A percentile compares a stretch with the other conserved stretches of the same genome.
These are phyloP conservation scores for Linum lewisii DNA, from an alignment of 345 rosid genomes.

Conservation along the genomic window DNA sequence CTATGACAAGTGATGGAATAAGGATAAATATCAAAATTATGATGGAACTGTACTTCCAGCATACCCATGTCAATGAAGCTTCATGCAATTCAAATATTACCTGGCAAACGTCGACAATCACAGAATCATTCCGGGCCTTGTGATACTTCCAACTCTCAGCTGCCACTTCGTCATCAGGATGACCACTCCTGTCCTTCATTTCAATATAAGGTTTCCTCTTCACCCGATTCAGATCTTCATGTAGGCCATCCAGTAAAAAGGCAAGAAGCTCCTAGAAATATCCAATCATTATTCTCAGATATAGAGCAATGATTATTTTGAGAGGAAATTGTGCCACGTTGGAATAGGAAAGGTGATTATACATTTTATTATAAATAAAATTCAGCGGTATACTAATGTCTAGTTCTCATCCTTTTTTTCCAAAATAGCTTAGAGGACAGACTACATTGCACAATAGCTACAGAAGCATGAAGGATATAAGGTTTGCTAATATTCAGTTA, in stretches of 20 bases:
- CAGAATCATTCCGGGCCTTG: slow-evolving; percentile 91
- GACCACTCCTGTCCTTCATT: slow-evolving; percentile 68
- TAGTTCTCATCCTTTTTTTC: neutral
- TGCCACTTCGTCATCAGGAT: slow-evolving; percentile 83
- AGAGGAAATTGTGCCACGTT: neutral
- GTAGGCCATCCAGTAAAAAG: slow-evolving; percentile 83
- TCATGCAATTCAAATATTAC: too few species aligned
- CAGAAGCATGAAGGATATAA: neutral
- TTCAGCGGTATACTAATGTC: neutral
- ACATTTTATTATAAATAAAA: too few species aligned
- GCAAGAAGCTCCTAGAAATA: slow-evolving; percentile 70
- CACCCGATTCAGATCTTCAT: slow-evolving; percentile 92
- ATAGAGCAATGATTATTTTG: neutral
- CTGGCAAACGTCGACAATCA: slow-evolving; percentile 93
- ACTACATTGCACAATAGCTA: neutral
- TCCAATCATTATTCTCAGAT: neutral
- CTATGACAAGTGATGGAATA: too few species aligned
- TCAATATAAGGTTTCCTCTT: slow-evolving; percentile 80
- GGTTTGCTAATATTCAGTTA: too few species aligned
- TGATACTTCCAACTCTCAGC: slow-evolving; percentile 81
- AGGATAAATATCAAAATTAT: too few species aligned
- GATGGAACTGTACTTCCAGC: too few species aligned
- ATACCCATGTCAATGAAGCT: too few species aligned
- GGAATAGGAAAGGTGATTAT: neutral
- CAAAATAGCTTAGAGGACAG: neutral